Percentiles rank a stretch among this genome's conserved stretches.
Conservation (phyloP, 331 rosid species). For the Quercus tomentella region DNA sequence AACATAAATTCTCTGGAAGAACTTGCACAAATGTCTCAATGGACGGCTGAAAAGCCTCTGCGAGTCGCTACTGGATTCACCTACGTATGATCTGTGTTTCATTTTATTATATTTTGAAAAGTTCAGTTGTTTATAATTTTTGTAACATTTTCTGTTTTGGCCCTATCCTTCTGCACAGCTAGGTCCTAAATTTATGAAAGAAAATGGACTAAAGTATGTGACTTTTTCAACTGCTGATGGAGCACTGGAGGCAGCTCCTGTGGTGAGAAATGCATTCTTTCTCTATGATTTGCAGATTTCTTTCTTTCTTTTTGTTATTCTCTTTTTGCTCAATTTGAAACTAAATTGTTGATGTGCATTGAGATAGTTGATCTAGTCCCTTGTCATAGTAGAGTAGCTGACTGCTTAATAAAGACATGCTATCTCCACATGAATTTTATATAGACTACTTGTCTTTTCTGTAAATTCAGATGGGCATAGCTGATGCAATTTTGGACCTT, state of each 20-base stretch:
- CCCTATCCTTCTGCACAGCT: conserved; percentile 43
- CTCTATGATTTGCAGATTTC: neutral
- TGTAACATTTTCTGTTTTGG: conserved; percentile 2
- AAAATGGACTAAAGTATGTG: conserved; percentile 74
- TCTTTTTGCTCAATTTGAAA: neutral
- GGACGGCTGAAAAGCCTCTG: conserved; percentile 76
- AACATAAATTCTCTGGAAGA: conserved; percentile 70
- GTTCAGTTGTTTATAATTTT: neutral
- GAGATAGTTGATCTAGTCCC: neutral
- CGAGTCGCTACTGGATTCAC: conserved; percentile 96
- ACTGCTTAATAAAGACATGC: neutral
- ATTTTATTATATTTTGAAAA: neutral
- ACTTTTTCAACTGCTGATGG: conserved; percentile 93
- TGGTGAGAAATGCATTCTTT: conserved; percentile 48
- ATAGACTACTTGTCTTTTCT: conserved; percentile 14
- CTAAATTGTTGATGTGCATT: neutral
- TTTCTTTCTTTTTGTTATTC: neutral
- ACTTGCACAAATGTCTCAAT: conserved; percentile 82
- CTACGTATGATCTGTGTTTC: conserved; percentile 46
- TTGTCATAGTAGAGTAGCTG: neutral
- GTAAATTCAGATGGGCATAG: conserved; percentile 78
- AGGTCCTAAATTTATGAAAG: conserved; percentile 87
- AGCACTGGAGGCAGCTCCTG: conserved; percentile 98
- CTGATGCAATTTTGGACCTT: conserved; percentile 98
- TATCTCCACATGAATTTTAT: conserved; percentile 11